Conservation (phyloP, 2,329 filamentous ascomycete species). For the Neocucurbitaria cava region DNA sequence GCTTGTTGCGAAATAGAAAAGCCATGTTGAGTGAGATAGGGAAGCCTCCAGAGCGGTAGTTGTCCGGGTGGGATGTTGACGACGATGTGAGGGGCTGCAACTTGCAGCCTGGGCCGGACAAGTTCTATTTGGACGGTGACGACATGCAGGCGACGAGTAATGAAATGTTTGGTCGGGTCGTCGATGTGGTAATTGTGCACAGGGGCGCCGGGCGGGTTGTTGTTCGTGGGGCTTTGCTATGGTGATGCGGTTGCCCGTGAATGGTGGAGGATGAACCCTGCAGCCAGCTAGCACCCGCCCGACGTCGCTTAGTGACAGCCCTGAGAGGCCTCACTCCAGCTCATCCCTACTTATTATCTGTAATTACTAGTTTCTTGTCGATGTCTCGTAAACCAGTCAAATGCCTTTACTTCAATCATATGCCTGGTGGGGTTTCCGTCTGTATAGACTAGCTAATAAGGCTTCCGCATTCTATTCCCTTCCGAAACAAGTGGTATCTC, state of each 20-base stretch:
- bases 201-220: conserved; percentile 31
- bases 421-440: not conserved
- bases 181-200: conserved; percentile 13
- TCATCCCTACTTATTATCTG: not conserved
- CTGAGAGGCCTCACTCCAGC: not conserved
- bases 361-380: not conserved
- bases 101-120: conserved; percentile 35
- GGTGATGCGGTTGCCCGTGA: conserved; percentile 25
- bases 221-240: conserved; percentile 26
- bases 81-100: conserved; percentile 29
- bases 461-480: not conserved
- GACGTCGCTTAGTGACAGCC: not conserved
- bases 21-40: conserved; percentile 61
- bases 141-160: conserved; percentile 36
- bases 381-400: not conserved
- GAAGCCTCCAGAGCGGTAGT: conserved; percentile 15
- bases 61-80: conserved; percentile 24
- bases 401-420: not conserved
- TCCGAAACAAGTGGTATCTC: too few relatives aligned
- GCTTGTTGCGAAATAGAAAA: conserved; percentile 71
- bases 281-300: conserved; percentile 14
- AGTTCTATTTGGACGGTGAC: conserved; percentile 41
- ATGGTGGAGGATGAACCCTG: conserved; percentile 22
- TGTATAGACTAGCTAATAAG: not conserved
- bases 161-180: conserved; percentile 12